A percentile compares a stretch with the other conserved stretches of the same genome.
Conservation (phyloP, 345 rosid genomes). For the Citrus mangshanensis region DNA sequence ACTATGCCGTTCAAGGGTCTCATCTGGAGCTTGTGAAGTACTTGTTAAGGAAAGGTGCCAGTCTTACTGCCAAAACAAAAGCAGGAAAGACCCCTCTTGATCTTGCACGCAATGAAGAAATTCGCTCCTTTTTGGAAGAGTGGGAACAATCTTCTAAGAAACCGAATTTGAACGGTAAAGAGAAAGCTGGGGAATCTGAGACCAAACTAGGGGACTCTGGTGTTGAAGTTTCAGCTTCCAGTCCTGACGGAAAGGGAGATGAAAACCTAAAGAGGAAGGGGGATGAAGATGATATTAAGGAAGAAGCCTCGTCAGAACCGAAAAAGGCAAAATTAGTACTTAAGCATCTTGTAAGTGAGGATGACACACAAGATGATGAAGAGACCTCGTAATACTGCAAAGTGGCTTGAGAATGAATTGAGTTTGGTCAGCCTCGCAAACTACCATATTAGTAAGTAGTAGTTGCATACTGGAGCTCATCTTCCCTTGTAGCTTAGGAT, state of each 20-base stretch:
- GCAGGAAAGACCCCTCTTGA: constrained; percentile 80
- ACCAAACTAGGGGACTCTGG: constrained; percentile 21
- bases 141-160: constrained; percentile 45
- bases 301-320: constrained; percentile 36
- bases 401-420: background rate
- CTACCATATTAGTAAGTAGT: background rate
- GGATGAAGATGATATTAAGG: constrained; percentile 29
- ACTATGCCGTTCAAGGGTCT: constrained; percentile 90
- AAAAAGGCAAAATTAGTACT: constrained; percentile 68
- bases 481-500: background rate
- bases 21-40: constrained; percentile 71
- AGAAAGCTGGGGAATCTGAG: constrained; percentile 34
- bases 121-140: constrained; percentile 48
- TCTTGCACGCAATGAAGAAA: constrained; percentile 61
- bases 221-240: constrained; percentile 25
- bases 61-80: constrained; percentile 59
- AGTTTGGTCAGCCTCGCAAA: no score
- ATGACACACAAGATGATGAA: constrained; percentile 54
- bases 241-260: constrained; percentile 24
- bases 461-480: background rate
- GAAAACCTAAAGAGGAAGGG: constrained; percentile 48
- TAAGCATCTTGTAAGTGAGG: constrained; percentile 58
- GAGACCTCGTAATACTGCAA: background rate
- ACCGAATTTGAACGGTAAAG: constrained; percentile 22
- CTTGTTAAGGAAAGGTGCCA: constrained; percentile 70